Percentiles rank a stretch among this genome's conserved stretches.
Evolutionary conservation across 2,329 filamentous ascomycete genomes (phyloP).

Genomic region (Colletotrichum simmondsii): DNA sequence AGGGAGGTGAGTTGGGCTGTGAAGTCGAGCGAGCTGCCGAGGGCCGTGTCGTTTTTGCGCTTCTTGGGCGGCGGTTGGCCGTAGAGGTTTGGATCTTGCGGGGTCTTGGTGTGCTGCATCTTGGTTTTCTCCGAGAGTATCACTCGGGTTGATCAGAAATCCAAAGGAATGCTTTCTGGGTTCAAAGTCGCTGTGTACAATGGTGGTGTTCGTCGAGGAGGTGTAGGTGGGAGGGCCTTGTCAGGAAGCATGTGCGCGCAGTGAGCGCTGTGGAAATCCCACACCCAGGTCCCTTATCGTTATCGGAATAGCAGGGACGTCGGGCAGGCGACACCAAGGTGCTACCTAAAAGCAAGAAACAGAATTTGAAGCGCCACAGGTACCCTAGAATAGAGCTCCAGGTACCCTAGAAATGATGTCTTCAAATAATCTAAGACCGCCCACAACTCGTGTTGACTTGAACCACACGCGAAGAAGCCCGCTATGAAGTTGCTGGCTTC

Average conservation of each 20-base stretch:
- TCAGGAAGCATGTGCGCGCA: not conserved
- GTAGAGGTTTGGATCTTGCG: slow-evolving; percentile 79
- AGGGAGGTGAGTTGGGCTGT: slow-evolving; percentile 87
- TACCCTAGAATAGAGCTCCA: not conserved
- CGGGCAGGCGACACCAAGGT: too few species aligned
- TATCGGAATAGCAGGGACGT: not conserved
- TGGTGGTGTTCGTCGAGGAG: not conserved
- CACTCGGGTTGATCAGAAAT: not conserved
- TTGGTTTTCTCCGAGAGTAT: too few species aligned
- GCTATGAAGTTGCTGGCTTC: not conserved
- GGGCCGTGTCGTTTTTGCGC: slow-evolving; percentile 74
- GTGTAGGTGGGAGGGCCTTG: not conserved
- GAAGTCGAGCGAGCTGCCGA: slow-evolving; percentile 83
- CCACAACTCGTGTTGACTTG: not conserved
- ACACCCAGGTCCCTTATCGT: not conserved
- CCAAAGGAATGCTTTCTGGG: not conserved
- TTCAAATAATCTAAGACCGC: not conserved
- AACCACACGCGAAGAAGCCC: not conserved
- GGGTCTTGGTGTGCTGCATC: slow-evolving; percentile 52
- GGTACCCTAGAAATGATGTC: not conserved
- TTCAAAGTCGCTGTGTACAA: too few species aligned
- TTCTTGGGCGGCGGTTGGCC: slow-evolving; percentile 78
- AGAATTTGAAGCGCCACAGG: too few species aligned
- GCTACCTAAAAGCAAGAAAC: too few species aligned
- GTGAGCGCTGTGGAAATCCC: not conserved